phyloP scores from a whole-genome alignment of 148 eudicot genomes.

The Nepenthes gracilis region DNA sequence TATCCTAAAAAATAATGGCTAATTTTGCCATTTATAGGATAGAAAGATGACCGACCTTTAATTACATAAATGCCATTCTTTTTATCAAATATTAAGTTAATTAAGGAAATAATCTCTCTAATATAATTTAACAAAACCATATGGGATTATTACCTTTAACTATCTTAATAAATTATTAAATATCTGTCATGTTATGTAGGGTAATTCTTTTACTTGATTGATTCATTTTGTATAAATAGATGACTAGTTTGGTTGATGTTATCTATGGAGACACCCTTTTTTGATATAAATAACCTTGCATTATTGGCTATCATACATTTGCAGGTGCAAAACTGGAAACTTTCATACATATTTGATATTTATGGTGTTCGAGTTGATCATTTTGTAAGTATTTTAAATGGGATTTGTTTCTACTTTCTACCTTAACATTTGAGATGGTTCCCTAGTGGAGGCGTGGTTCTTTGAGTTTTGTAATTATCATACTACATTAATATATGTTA shows the following conservation, averaged over 20 bases:
- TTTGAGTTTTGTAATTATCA: constrained; percentile 11
- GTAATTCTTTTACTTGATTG: too few relatives aligned
- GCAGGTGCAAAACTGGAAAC: constrained; percentile 47
- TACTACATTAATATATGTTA: constrained; percentile 10
- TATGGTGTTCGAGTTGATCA: constrained; percentile 68
- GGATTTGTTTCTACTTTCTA: background rate
- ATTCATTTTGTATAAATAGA: too few relatives aligned
- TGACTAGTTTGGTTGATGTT: background rate
- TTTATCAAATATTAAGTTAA: too few relatives aligned
- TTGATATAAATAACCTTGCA: background rate
- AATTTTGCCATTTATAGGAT: too few relatives aligned
- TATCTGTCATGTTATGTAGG: too few relatives aligned
- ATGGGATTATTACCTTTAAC: too few relatives aligned
- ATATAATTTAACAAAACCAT: too few relatives aligned
- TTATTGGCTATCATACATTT: background rate
- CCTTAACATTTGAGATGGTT: background rate
- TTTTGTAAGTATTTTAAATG: constrained; percentile 34
- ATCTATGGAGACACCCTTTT: background rate
- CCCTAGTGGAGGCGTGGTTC: background rate
- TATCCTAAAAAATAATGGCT: too few relatives aligned
- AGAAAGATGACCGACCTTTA: too few relatives aligned
- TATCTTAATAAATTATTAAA: too few relatives aligned
- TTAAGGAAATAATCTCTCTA: too few relatives aligned
- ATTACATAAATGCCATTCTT: too few relatives aligned
- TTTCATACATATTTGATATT: constrained; percentile 22